These are phyloP conservation scores for Monotropa hypopitys DNA, from an alignment of 179 eudicot genomes.

Conservation along the genomic window DNA sequence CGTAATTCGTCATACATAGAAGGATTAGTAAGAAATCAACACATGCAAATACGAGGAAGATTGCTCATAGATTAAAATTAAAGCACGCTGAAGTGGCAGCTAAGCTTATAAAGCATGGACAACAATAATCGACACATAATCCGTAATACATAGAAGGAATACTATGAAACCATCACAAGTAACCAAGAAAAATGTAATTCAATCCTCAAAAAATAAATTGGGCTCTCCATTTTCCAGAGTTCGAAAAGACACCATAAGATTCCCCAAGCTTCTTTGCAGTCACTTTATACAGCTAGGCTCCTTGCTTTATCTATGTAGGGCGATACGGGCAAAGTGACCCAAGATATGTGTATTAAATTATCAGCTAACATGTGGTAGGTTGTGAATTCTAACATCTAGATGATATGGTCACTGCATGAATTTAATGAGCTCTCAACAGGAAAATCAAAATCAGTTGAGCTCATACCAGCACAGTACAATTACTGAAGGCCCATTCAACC, in stretches of 20 bases:
- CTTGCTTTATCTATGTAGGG: too few relatives aligned
- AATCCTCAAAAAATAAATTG: background rate
- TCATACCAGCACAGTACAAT: background rate
- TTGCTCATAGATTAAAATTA: background rate
- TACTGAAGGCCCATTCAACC: background rate
- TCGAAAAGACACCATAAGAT: background rate
- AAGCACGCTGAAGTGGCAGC: background rate
- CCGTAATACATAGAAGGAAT: background rate
- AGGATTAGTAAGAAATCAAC: too few relatives aligned
- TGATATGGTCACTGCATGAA: background rate
- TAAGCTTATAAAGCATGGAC: background rate
- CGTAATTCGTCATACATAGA: too few relatives aligned
- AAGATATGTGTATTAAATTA: background rate
- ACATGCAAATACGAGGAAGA: background rate
- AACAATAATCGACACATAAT: background rate
- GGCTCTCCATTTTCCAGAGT: background rate
- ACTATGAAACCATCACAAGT: background rate
- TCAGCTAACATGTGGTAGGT: background rate
- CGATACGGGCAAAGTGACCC: background rate
- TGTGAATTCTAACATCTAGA: background rate
- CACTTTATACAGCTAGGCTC: background rate
- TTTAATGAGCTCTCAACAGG: background rate
- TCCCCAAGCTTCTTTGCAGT: background rate
- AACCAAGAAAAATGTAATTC: background rate
- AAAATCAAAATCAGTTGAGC: background rate